These are phyloP conservation scores for Ganoderma boninense DNA, from an alignment of 1,284 basidiomycete genomes.

Conservation along the genomic window DNA sequence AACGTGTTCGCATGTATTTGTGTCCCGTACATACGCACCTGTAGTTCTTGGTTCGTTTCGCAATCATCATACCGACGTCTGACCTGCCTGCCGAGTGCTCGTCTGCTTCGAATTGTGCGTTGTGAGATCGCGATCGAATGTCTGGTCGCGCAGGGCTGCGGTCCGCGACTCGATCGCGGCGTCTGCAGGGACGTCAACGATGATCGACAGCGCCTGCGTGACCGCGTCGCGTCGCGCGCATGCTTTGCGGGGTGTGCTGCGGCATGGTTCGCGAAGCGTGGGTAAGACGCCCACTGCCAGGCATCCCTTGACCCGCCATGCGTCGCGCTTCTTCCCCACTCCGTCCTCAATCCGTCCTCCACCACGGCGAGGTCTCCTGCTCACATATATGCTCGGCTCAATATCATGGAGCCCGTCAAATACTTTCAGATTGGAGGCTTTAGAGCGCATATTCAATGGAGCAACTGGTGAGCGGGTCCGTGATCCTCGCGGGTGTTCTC, in stretches of 20 bases:
- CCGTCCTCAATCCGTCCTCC: neutral
- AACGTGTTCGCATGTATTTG: slow-evolving; percentile 65
- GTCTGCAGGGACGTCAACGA: neutral
- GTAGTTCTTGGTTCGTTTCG: slow-evolving; percentile 40
- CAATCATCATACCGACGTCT: slow-evolving; percentile 15
- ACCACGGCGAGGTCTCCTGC: neutral
- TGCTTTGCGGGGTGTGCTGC: neutral
- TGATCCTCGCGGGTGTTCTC: neutral
- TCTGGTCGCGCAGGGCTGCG: neutral
- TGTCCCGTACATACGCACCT: slow-evolving; percentile 41
- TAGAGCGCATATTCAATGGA: slow-evolving; percentile 35
- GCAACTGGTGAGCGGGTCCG: slow-evolving; percentile 30
- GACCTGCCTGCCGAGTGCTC: slow-evolving; percentile 8
- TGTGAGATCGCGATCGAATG: neutral
- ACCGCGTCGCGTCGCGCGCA: slow-evolving; percentile 6
- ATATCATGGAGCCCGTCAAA: slow-evolving; percentile 21
- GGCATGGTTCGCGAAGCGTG: neutral
- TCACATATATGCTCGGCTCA: neutral
- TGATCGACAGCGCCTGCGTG: neutral
- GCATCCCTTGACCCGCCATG: neutral
- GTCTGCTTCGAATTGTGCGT: neutral
- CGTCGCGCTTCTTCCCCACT: slow-evolving; percentile 1
- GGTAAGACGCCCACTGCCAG: neutral
- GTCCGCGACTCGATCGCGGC: neutral
- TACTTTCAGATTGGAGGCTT: slow-evolving; percentile 46